phyloP scores from a whole-genome alignment of 176 grass and related monocot genomes.

The Paspalum vaginatum region DNA sequence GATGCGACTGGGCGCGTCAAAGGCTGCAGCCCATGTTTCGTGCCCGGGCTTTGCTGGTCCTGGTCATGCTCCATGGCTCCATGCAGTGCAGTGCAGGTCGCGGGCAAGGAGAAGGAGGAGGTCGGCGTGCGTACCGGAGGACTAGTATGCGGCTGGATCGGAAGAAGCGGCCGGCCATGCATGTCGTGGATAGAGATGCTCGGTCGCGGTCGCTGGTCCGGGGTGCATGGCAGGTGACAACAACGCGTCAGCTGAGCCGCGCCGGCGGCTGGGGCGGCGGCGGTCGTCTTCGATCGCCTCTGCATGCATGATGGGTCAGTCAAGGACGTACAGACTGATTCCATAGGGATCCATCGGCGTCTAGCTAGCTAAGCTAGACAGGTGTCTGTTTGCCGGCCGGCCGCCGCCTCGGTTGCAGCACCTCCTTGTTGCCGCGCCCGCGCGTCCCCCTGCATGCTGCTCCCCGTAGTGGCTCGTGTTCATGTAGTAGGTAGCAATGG shows the following conservation, averaged over 20 bases:
- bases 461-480: too few species aligned
- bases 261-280: not conserved
- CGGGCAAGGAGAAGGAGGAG: not conserved
- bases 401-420: slow-evolving; percentile 1
- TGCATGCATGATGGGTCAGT: not conserved
- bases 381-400: slow-evolving; percentile 27
- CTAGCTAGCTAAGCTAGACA: not conserved
- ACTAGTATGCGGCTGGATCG: too few species aligned
- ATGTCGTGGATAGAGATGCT: not conserved
- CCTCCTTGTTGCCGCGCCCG: not conserved
- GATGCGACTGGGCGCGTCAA: slow-evolving; percentile 49
- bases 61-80: too few species aligned
- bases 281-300: not conserved
- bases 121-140: too few species aligned
- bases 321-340: not conserved
- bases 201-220: slow-evolving; percentile 49
- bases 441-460: too few species aligned
- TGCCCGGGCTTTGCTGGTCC: not conserved
- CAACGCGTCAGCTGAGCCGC: slow-evolving; percentile 32
- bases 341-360: not conserved
- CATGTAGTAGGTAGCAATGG: too few species aligned
- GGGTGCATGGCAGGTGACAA: slow-evolving; percentile 45
- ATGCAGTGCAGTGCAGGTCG: too few species aligned
- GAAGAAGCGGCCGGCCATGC: not conserved
- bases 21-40: slow-evolving; percentile 22